Base-by-base conservation (phyloP, 2,329 filamentous ascomycete genomes). In the Ascochyta pisi region DNA sequence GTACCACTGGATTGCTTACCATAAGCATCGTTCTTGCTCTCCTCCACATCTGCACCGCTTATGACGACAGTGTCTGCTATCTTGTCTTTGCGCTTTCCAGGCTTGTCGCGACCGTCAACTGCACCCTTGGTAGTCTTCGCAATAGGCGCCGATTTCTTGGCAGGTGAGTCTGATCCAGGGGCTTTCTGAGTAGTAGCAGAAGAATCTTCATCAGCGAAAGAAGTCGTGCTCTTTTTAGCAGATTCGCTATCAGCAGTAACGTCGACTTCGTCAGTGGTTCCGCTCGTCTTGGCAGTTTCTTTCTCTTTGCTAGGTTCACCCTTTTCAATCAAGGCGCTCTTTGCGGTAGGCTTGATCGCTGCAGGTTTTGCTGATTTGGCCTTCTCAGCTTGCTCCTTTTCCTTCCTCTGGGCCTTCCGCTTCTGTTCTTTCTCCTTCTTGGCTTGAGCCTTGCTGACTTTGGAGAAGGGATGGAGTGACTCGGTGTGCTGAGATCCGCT, bases 361-460 rank as follows among this genome's bases (percentile, higher is more conserved):
- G 57, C 47, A 23, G 39, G 24, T 39, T 62, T 60, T 19, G 46
- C 37, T 22, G 47, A 38, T 38, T 59, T 58, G 26, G 37, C 33
- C 16, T 61, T 62, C 13, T 62, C 58, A 4, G 54, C 46, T 46
- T 66, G 65, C 12, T 54, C 59, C 26, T 66, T 67, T 39, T 57
- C 61, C 29, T 64, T 73, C 53, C 62, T 67, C 41, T 65, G 66
- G 16, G 71, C 70, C 50, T 76, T 78, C 54, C 75, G 76, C 61
- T 73, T 76, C 23, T 69, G 67, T 19, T 72, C 62, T 48, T 62
- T 73, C 44, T 75, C 71, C 42, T 70, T 72, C 50, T 71, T 71
- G 22, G 63, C 62, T 35, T 70, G 68, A 15, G 64, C 49, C 47
- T 71, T 73, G 23, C 55, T 65, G 1, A 61, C 48, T 39, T 67